phyloP scores from a whole-genome alignment of 2,329 filamentous ascomycete species.

The Aureobasidium sp. region DNA sequence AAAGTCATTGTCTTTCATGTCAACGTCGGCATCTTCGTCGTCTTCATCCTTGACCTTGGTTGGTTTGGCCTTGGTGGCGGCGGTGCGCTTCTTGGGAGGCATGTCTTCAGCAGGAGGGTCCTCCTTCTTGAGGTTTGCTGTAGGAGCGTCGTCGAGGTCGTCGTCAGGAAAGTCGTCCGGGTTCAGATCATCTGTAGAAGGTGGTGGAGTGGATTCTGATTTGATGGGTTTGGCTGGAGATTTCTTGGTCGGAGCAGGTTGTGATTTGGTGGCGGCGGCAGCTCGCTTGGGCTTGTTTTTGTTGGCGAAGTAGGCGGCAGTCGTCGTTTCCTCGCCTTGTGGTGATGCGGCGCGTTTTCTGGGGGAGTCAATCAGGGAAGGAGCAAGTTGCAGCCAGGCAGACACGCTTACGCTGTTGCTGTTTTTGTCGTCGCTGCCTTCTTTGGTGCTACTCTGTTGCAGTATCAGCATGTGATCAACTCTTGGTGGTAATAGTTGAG shows the following conservation, averaged over 20 bases:
- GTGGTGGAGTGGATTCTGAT: constrained; percentile 18
- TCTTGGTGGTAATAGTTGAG: background rate
- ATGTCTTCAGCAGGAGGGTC: constrained; percentile 42
- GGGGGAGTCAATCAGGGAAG: constrained; percentile 16
- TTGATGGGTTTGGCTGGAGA: constrained; percentile 23
- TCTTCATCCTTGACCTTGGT: constrained; percentile 52
- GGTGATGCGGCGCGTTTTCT: constrained; percentile 41
- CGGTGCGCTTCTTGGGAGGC: constrained; percentile 29
- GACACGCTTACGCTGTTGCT: constrained; percentile 4
- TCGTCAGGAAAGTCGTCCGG: constrained; percentile 29
- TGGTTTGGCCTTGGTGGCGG: background rate
- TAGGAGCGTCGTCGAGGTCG: constrained; percentile 50
- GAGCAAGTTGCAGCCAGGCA: constrained; percentile 22
- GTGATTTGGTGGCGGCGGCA: constrained; percentile 22
- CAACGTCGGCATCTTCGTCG: constrained; percentile 46
- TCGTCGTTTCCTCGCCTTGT: constrained; percentile 49
- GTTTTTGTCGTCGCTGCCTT: constrained; percentile 39
- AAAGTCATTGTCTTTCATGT: constrained; percentile 44
- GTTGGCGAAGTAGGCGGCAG: constrained; percentile 54
- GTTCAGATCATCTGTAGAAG: constrained; percentile 26
- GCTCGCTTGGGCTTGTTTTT: constrained; percentile 45
- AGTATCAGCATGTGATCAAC: constrained; percentile 18
- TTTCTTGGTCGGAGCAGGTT: constrained; percentile 15
- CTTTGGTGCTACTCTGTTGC: constrained; percentile 39
- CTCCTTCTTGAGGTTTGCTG: constrained; percentile 57